These are phyloP conservation scores for Aspergillus funiculosus DNA, from an alignment of 495 filamentous ascomycete species.

Conservation along the genomic window DNA sequence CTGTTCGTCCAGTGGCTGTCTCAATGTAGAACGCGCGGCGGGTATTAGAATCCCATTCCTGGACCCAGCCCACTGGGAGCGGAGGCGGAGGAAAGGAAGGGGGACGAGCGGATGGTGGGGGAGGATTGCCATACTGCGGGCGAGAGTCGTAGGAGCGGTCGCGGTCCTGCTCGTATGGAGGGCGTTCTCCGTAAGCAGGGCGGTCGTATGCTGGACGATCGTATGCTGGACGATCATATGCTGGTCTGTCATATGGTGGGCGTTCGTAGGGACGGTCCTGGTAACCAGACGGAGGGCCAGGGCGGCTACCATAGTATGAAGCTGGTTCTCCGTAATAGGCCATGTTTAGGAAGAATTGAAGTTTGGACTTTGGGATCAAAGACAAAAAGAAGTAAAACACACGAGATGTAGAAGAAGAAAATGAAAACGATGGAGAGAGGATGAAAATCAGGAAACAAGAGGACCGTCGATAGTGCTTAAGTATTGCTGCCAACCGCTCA, in stretches of 20 bases:
- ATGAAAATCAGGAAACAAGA: not conserved
- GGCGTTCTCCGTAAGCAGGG: conserved; percentile 8
- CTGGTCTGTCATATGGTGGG: conserved; percentile 15
- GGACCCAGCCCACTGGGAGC: conserved; percentile 53
- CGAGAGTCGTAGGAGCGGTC: conserved; percentile 10
- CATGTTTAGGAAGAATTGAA: conserved; percentile 5
- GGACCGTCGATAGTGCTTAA: too few relatives aligned
- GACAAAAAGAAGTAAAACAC: conserved; percentile 3
- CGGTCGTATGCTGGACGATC: conserved; percentile 19
- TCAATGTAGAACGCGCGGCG: conserved; percentile 59
- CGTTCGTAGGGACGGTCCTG: conserved; percentile 18
- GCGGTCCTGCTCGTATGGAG: conserved; percentile 14
- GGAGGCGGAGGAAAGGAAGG: conserved; percentile 41
- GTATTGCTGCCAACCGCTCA: too few relatives aligned
- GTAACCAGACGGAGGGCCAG: conserved; percentile 10
- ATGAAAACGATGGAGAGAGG: not conserved
- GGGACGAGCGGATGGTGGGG: conserved; percentile 25
- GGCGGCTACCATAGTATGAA: conserved; percentile 22
- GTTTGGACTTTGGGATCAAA: not conserved
- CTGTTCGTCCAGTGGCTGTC: conserved; percentile 51
- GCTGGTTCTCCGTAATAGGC: conserved; percentile 15
- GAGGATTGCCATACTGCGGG: conserved; percentile 9
- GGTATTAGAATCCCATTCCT: conserved; percentile 51
- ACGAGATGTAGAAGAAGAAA: conserved; percentile 3
- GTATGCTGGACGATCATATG: conserved; percentile 15